Conservation (phyloP, 2,329 filamentous ascomycete genomes). For the Beauveria medogensis region DNA sequence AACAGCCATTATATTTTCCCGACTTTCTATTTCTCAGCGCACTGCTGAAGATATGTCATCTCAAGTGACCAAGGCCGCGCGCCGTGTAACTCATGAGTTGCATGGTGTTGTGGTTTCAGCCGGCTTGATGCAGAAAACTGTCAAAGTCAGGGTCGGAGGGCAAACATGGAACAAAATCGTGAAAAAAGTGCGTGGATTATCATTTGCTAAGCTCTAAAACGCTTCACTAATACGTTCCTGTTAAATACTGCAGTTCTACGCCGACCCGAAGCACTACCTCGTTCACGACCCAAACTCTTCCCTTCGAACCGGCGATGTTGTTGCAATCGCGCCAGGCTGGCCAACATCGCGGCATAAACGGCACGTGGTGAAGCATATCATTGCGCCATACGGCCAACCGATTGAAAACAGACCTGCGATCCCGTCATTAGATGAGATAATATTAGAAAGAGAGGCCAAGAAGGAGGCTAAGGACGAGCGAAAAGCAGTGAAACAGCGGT, state of each 20-base stretch:
- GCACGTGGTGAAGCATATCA: constrained; percentile 67
- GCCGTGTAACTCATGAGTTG: constrained; percentile 41
- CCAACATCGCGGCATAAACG: constrained; percentile 58
- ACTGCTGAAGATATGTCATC: constrained; percentile 27
- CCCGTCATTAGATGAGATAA: constrained; percentile 54
- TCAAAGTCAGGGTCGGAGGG: constrained; percentile 66
- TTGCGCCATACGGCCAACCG: constrained; percentile 58
- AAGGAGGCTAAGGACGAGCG: constrained; percentile 50
- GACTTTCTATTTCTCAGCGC: no score
- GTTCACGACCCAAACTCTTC: constrained; percentile 74
- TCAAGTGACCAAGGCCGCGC: constrained; percentile 32
- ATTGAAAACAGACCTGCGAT: constrained; percentile 58
- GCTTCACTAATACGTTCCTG: background rate
- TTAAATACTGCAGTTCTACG: constrained; percentile 39
- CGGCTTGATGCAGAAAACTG: constrained; percentile 69
- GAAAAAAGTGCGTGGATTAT: constrained; percentile 50
- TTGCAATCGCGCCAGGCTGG: constrained; percentile 60
- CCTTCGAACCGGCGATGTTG: constrained; percentile 65
- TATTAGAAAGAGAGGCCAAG: constrained; percentile 45
- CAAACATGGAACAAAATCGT: constrained; percentile 66
- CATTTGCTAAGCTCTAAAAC: background rate
- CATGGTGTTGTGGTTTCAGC: constrained; percentile 69
- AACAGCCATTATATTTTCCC: background rate
- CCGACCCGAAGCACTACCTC: constrained; percentile 55
- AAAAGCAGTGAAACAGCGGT: constrained; percentile 23